Evolutionary conservation across 306 rosid species (phyloP).

Genomic region (Phaseolus lunatus): DNA sequence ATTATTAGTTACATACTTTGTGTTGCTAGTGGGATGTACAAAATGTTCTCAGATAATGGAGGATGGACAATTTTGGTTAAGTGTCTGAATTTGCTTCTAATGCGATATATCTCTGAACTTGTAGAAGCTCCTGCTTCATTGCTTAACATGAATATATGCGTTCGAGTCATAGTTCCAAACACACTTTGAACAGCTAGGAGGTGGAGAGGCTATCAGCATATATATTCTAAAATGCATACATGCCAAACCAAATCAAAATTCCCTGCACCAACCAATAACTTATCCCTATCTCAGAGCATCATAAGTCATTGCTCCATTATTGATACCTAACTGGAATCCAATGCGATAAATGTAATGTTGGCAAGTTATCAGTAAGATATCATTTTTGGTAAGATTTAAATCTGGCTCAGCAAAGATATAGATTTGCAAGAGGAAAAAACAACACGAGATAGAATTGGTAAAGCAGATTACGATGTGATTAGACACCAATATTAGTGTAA

Average conservation of each 20-base stretch:
- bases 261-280: conserved; percentile 59
- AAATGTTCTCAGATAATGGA: conserved; percentile 50
- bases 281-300: conserved; percentile 52
- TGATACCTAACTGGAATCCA: conserved; percentile 50
- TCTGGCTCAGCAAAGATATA: conserved; percentile 55
- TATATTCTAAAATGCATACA: conserved; percentile 51
- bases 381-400: conserved; percentile 54
- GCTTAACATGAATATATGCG: background rate
- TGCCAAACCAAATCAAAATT: conserved; percentile 64
- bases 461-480: conserved; percentile 54
- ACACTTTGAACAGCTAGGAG: conserved; percentile 41
- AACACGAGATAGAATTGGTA: conserved; percentile 47
- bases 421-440: conserved; percentile 53
- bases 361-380: conserved; percentile 53
- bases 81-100: too few species aligned
- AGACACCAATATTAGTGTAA: background rate
- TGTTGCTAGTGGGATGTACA: background rate
- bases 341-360: background rate
- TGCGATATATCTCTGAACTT: too few species aligned
- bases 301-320: conserved; percentile 51
- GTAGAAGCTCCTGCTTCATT: too few species aligned
- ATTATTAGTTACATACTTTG: background rate
- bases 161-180: background rate
- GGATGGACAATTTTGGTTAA: background rate
- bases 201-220: conserved; percentile 44